phyloP scores from a whole-genome alignment of 75 land plant species.

The Picea glauca region DNA sequence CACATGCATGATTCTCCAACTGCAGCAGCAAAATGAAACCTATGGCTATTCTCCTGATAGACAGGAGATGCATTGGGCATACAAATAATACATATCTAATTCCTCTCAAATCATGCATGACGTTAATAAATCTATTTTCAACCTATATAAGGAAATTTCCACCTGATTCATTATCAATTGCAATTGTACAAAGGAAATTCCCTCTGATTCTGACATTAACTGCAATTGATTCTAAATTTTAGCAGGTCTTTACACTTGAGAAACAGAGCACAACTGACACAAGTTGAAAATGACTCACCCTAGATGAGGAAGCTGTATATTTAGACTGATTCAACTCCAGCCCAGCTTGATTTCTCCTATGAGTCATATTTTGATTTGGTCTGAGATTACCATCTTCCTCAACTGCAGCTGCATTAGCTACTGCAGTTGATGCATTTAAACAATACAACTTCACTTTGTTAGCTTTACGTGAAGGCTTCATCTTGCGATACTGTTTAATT shows the following conservation, averaged over 20 bases:
- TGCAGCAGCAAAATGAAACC: background rate
- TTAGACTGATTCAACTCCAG: background rate
- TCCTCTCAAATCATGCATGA: no score
- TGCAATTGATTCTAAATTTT: background rate
- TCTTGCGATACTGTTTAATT: background rate
- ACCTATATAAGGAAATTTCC: no score
- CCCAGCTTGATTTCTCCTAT: constrained; percentile 2
- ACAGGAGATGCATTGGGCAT: background rate
- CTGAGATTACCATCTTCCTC: background rate
- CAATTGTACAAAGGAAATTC: background rate
- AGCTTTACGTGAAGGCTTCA: background rate
- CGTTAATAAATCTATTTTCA: no score
- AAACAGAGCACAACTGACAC: background rate
- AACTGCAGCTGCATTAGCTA: background rate
- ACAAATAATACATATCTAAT: background rate
- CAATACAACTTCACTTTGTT: background rate
- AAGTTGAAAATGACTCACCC: background rate
- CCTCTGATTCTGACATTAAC: background rate
- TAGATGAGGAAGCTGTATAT: constrained; percentile 10
- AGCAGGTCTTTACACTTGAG: background rate
- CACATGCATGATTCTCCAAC: background rate
- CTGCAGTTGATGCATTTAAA: background rate
- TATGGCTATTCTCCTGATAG: background rate
- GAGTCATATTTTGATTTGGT: background rate
- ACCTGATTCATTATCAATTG: no score